Conservation (phyloP, 2,329 filamentous ascomycete genomes). For the Diplodia mutila region DNA sequence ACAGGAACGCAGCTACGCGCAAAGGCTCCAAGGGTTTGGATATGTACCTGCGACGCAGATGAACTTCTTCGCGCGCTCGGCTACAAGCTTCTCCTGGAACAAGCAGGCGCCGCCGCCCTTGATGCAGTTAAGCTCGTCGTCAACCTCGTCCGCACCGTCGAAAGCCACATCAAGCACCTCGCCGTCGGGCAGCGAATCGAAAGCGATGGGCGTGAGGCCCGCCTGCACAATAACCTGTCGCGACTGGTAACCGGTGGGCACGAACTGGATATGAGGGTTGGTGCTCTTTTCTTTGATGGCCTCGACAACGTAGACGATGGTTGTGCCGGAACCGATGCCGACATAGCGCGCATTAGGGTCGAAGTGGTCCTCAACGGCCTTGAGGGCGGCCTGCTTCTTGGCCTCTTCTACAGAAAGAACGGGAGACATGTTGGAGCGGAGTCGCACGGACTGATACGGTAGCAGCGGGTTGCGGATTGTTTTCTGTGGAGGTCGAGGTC, state of each 20-base stretch:
- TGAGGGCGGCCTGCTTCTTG: constrained; percentile 74
- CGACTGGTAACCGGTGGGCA: constrained; percentile 90
- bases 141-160: constrained; percentile 96
- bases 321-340: constrained; percentile 81
- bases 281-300: constrained; percentile 61
- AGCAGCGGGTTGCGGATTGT: neutral
- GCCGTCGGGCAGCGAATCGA: constrained; percentile 71
- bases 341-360: constrained; percentile 64
- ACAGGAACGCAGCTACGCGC: neutral
- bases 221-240: constrained; percentile 82
- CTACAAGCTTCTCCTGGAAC: constrained; percentile 97
- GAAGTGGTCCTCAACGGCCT: constrained; percentile 74
- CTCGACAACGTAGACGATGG: constrained; percentile 83
- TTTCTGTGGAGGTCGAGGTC: neutral
- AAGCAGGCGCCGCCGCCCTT: constrained; percentile 97
- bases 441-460: constrained; percentile 4
- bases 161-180: constrained; percentile 83
- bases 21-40: neutral
- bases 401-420: constrained; percentile 64
- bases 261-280: constrained; percentile 70
- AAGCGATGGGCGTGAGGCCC: constrained; percentile 74
- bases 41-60: constrained; percentile 77
- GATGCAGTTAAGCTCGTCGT: constrained; percentile 92
- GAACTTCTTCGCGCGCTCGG: constrained; percentile 80
- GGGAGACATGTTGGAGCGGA: constrained; percentile 19